Evolutionary conservation across 78 protist genomes (phyloP), one percentile per base, ranked within the genome.

Genomic region (Mastigamoeba balamuthi): DNA sequence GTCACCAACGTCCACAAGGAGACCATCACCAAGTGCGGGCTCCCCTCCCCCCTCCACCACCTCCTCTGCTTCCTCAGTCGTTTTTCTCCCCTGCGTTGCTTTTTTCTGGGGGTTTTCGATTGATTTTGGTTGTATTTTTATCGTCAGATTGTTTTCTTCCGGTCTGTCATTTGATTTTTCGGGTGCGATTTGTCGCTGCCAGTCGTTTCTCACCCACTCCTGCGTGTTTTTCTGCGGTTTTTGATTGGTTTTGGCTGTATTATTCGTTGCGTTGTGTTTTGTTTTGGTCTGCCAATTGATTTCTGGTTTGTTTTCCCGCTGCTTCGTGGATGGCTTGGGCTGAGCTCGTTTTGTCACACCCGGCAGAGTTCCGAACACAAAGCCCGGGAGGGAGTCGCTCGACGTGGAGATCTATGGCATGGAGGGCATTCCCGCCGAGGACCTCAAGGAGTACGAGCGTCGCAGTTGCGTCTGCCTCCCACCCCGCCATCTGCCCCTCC

Each of bases 381-480:
- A 71, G 25, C 90, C 86, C 6, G 94, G 92, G 6, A 78, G 90
- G 44, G 92, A 86, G 38, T 48, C 75, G 25, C 39, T 72, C 9
- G 87, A 76, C 25, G 63, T 67, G 9, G 90, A 91, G 27, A 85
- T 91, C 10, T 84, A 71, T 75, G 94, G 94, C 35, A 91, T 91
- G 92, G 89, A 73, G 7, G 94, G 94, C 64, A 76, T 91, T n/a
- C 94, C 94, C 2, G 89, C 66, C 27, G 83, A 87, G 1, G 86
- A 39, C n/a, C n/a, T n/a, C n/a, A n/a, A n/a, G n/a, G n/a, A n/a
- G n/a, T n/a, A n/a, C n/a, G n/a, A n/a, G n/a, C n/a, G n/a, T n/a
- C n/a, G n/a, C n/a, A n/a, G n/a, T n/a, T n/a, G n/a, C n/a, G n/a
- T n/a, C n/a, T n/a, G n/a, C n/a, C n/a, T n/a, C n/a, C n/a, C n/a